Evolutionary conservation across 306 rosid genomes (phyloP).

Genomic region (Trichosanthes truncata): DNA sequence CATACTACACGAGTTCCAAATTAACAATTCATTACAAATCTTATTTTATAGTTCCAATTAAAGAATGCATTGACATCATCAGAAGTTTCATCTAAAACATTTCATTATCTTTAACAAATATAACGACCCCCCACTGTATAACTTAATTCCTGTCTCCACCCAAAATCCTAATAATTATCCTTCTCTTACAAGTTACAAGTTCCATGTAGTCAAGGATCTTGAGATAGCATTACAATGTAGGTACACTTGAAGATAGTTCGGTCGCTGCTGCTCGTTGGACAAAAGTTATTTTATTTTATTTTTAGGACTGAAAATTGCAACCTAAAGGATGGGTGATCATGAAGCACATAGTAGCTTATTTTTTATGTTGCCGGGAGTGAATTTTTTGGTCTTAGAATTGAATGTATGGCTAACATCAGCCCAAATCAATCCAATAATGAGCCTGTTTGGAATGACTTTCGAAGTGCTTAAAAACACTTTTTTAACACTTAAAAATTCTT

Average conservation of each 20-base stretch:
- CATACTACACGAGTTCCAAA: neutral
- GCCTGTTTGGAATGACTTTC: no score
- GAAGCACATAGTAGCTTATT: neutral
- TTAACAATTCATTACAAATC: no score
- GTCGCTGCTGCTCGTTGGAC: neutral
- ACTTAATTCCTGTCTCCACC: neutral
- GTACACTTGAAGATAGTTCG: neutral
- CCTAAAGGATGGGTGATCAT: neutral
- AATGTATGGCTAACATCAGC: neutral
- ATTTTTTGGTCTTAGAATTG: neutral
- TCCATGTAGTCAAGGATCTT: neutral
- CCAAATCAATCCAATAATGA: neutral
- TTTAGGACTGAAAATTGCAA: neutral
- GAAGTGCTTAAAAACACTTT: no score
- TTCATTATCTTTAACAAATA: neutral
- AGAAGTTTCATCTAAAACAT: neutral
- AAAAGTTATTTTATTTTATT: neutral
- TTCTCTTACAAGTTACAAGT: neutral
- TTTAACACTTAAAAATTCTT: no score
- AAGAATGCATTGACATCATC: neutral
- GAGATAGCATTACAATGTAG: neutral
- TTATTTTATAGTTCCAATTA: neutral
- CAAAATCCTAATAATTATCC: neutral
- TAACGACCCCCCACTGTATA: no score
- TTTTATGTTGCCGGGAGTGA: neutral